Conservation (phyloP, 495 filamentous ascomycete species). For the Penicillium desertorum region DNA sequence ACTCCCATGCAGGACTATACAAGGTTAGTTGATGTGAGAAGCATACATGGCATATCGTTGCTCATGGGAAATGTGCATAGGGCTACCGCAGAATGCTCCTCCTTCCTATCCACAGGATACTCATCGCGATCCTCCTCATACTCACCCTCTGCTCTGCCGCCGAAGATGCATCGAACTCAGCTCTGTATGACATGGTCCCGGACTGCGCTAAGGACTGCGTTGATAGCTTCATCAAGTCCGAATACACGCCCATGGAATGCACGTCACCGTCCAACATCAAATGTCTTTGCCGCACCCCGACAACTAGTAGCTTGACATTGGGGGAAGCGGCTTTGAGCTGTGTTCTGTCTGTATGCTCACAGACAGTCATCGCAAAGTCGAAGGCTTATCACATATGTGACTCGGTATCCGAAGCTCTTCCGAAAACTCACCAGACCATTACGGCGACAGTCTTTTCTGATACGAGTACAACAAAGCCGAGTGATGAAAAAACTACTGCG, state of each 20-base stretch:
- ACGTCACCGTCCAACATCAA: slow-evolving; percentile 53
- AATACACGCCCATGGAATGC: slow-evolving; percentile 49
- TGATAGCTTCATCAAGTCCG: slow-evolving; percentile 56
- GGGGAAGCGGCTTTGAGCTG: slow-evolving; percentile 69
- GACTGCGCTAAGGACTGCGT: slow-evolving; percentile 64
- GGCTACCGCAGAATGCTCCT: slow-evolving; percentile 38
- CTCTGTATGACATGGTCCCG: slow-evolving; percentile 51
- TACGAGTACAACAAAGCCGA: slow-evolving; percentile 27
- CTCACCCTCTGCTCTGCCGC: slow-evolving; percentile 16
- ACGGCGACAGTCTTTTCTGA: slow-evolving; percentile 55
- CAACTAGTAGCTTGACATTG: slow-evolving; percentile 62
- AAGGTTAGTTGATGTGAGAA: slow-evolving; percentile 20
- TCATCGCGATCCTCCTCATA: slow-evolving; percentile 30
- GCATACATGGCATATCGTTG: background rate
- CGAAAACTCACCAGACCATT: slow-evolving; percentile 60
- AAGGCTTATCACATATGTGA: slow-evolving; percentile 60
- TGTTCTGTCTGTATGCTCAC: slow-evolving; percentile 47
- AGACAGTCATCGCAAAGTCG: slow-evolving; percentile 23
- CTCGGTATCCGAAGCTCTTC: slow-evolving; percentile 49
- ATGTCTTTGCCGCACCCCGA: slow-evolving; percentile 63
- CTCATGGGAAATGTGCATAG: slow-evolving; percentile 8
- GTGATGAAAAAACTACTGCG: slow-evolving; percentile 10
- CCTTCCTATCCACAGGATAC: slow-evolving; percentile 29
- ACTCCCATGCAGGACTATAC: slow-evolving; percentile 21
- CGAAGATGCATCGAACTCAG: slow-evolving; percentile 21